These are phyloP conservation scores for Saccharomycopsis fodiens DNA, from an alignment of 805 yeast species.

Conservation along the genomic window DNA sequence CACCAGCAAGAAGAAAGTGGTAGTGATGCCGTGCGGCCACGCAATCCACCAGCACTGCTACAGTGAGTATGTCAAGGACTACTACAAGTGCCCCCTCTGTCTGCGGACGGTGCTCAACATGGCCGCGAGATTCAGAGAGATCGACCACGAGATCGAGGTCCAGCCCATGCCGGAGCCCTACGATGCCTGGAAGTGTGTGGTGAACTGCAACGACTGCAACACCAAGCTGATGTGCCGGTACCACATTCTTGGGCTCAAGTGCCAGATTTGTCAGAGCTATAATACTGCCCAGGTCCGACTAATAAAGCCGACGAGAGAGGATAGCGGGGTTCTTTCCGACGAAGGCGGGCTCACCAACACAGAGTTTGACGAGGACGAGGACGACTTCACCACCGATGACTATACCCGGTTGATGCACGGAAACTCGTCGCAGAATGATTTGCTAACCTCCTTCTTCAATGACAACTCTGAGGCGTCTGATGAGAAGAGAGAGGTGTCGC, in stretches of 20 bases:
- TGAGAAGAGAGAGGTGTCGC: background rate
- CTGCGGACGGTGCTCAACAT: slow-evolving; percentile 77
- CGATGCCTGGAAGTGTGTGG: slow-evolving; percentile 62
- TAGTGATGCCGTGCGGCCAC: slow-evolving; percentile 91
- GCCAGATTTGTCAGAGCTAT: slow-evolving; percentile 81
- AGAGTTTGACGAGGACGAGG: slow-evolving; percentile 9
- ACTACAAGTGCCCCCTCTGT: slow-evolving; percentile 89
- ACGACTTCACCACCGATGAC: slow-evolving; percentile 5
- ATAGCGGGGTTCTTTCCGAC: slow-evolving; percentile 19
- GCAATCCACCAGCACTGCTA: slow-evolving; percentile 84
- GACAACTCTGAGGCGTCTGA: slow-evolving; percentile 16
- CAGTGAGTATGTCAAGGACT: slow-evolving; percentile 71
- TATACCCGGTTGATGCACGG: slow-evolving; percentile 3
- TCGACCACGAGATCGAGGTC: slow-evolving; percentile 73
- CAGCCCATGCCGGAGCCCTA: slow-evolving; percentile 80
- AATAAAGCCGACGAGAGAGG: slow-evolving; percentile 45
- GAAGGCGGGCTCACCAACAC: slow-evolving; percentile 23
- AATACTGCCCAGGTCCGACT: slow-evolving; percentile 71
- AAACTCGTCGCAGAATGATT: slow-evolving; percentile 2
- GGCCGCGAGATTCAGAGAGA: slow-evolving; percentile 79
- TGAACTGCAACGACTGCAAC: slow-evolving; percentile 81
- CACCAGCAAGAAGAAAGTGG: slow-evolving; percentile 72
- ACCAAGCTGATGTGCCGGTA: slow-evolving; percentile 69
- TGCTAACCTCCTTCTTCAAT: slow-evolving; percentile 17
- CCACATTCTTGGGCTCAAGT: slow-evolving; percentile 81